Evolutionary conservation across 2,329 filamentous ascomycete species (phyloP), one percentile per base, ranked within the genome.

Genomic region (Fusarium vanettenii): DNA sequence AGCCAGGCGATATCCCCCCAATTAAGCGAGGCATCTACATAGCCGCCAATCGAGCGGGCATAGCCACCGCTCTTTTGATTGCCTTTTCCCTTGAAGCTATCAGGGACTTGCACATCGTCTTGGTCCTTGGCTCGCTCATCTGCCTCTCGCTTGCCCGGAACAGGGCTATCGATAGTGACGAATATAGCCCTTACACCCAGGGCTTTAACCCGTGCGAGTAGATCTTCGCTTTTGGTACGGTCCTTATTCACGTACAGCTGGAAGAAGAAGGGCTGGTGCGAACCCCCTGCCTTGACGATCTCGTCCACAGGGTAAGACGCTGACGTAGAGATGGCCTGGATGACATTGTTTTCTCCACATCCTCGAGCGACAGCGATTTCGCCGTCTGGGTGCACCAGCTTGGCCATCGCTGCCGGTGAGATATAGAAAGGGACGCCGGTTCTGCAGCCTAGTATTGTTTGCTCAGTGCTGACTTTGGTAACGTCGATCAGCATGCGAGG

Each of bases 1-100:
- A 94, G 78, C 91, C 92, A 94, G 9, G 86, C 83, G 2, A 94
- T 85, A 79, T 93, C 92, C 57, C 89, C 86, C 92, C 92, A 94
- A 85, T 86, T 37, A 13, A 91, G 82, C n/a, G 87, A 85, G 3
- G 89, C 77, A 79, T 92, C 90, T 78, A 92, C 86, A 81, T 89
- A 89, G 45, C 82, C 78, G 6, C 89, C 88, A 87, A 91, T 88
- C 5, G 45, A 56, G 9, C 70, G 88, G 82, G 69, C 91, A 78
- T 35, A 89, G 86, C 89, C 87, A 1, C 88, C 86, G 35, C 90
- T 90, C 74, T 89, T 86, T 60, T 81, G 75, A 79, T 90, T 89
- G 71, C 89, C 88, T 22, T 85, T 85, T 0, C 20, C 64, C 25
- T 61, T 61, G 41, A 25, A 48, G 39, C 39, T 41, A 27, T 35